phyloP scores from a whole-genome alignment of 163 green algal species.

The Smithsoniella earleae region DNA sequence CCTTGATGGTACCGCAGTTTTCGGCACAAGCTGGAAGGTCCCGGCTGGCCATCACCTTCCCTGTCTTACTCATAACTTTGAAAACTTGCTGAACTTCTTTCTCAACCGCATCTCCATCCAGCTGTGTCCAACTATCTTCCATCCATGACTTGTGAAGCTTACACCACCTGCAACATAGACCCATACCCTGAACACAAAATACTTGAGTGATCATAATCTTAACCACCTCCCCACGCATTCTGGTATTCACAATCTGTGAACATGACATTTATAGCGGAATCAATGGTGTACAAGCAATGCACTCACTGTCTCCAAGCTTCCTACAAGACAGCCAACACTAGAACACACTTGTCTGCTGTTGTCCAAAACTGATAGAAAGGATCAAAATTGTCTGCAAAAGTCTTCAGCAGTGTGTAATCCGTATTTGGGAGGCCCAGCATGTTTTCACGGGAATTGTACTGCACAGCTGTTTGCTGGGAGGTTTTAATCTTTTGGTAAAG shows the following conservation, averaged over 20 bases:
- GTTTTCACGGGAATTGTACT: constrained; percentile 56
- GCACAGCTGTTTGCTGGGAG: constrained; percentile 32
- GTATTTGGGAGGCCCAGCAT: constrained; percentile 54
- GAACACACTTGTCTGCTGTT: constrained; percentile 33
- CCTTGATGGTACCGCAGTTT: constrained; percentile 51
- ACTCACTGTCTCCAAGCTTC: too few relatives aligned
- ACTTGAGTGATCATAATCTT: too few relatives aligned
- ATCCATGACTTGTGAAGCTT: constrained; percentile 54
- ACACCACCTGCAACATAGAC: constrained; percentile 26
- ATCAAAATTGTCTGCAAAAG: constrained; percentile 58
- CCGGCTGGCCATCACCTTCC: constrained; percentile 36
- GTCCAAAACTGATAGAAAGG: constrained; percentile 60
- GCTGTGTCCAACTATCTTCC: constrained; percentile 48
- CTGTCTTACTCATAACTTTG: constrained; percentile 61
- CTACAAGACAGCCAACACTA: too few relatives aligned
- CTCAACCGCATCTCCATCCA: constrained; percentile 65
- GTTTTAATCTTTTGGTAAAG: constrained; percentile 54
- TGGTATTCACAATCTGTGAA: constrained; percentile 8
- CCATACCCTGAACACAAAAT: background rate
- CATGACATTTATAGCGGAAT: background rate
- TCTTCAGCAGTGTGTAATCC: constrained; percentile 60
- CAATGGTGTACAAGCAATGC: too few relatives aligned
- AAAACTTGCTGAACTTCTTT: constrained; percentile 46
- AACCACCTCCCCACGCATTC: background rate
- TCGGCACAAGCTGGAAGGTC: constrained; percentile 35